These are phyloP conservation scores for Aureobasidium leucospermi DNA, from an alignment of 2,329 filamentous ascomycete species.

Conservation along the genomic window DNA sequence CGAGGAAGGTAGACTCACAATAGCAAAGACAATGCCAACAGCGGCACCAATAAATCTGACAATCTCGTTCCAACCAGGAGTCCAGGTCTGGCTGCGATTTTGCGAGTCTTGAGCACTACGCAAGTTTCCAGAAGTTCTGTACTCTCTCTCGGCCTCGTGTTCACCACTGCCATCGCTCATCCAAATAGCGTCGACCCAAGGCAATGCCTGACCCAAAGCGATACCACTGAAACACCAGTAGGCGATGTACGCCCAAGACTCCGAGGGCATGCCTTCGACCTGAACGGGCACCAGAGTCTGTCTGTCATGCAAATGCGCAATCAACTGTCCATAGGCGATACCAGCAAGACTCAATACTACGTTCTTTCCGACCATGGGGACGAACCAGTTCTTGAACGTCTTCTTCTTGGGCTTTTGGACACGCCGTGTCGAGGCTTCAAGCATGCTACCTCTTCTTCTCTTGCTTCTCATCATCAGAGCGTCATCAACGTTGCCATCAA, in stretches of 20 bases:
- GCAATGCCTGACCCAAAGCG: constrained; percentile 68
- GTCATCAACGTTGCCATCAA: constrained; percentile 10
- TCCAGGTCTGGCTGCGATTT: constrained; percentile 18
- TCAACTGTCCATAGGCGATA: constrained; percentile 71
- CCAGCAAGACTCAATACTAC: constrained; percentile 68
- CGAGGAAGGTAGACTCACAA: constrained; percentile 54
- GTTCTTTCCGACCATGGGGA: constrained; percentile 37
- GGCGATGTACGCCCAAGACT: constrained; percentile 59
- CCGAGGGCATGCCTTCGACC: constrained; percentile 48
- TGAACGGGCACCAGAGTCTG: constrained; percentile 57
- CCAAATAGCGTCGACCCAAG: constrained; percentile 76
- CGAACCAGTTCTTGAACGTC: constrained; percentile 25
- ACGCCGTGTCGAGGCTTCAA: constrained; percentile 13
- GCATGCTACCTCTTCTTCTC: constrained; percentile 14
- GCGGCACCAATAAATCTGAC: constrained; percentile 64
- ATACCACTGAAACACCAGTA: constrained; percentile 81
- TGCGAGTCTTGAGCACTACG: constrained; percentile 11
- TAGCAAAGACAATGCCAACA: constrained; percentile 68
- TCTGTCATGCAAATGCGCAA: constrained; percentile 70
- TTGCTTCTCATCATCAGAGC: constrained; percentile 7
- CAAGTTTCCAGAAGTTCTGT: constrained; percentile 12
- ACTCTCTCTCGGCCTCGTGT: constrained; percentile 26
- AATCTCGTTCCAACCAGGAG: constrained; percentile 66
- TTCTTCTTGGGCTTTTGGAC: constrained; percentile 11
- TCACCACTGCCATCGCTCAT: constrained; percentile 36